Evolutionary conservation across 345 rosid species (phyloP).

Genomic region (Arabidopsis thaliana): DNA sequence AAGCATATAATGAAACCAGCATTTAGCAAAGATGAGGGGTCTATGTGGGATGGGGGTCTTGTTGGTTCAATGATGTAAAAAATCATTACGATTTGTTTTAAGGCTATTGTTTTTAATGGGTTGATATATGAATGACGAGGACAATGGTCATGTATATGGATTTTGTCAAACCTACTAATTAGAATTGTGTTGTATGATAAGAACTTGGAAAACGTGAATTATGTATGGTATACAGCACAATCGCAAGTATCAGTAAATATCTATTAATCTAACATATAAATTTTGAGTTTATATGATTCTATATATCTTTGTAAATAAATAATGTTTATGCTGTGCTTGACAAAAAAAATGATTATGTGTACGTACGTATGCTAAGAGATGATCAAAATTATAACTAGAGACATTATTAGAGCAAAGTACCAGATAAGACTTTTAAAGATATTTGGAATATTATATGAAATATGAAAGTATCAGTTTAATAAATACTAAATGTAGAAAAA

Average conservation of each 20-base stretch:
- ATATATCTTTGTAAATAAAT: background rate
- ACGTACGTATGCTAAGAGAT: too few species aligned
- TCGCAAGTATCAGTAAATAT: background rate
- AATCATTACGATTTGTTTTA: background rate
- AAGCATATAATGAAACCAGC: too few species aligned
- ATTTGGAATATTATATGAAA: too few species aligned
- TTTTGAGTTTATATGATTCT: background rate
- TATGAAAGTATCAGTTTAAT: background rate
- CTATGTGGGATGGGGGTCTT: too few species aligned
- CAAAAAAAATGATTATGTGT: background rate
- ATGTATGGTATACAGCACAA: background rate
- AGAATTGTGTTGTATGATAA: background rate
- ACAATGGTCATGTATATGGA: background rate
- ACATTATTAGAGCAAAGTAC: background rate
- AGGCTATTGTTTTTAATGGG: background rate
- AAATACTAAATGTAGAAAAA: too few species aligned
- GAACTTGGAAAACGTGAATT: background rate
- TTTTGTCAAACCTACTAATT: background rate
- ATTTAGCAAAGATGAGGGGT: too few species aligned
- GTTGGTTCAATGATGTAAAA: too few species aligned
- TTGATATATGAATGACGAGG: background rate
- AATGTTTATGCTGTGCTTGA: background rate
- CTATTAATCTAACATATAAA: background rate
- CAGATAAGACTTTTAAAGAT: background rate
- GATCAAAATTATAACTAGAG: too few species aligned